Conservation (phyloP, 805 yeast species). For the Candida boidinii region DNA sequence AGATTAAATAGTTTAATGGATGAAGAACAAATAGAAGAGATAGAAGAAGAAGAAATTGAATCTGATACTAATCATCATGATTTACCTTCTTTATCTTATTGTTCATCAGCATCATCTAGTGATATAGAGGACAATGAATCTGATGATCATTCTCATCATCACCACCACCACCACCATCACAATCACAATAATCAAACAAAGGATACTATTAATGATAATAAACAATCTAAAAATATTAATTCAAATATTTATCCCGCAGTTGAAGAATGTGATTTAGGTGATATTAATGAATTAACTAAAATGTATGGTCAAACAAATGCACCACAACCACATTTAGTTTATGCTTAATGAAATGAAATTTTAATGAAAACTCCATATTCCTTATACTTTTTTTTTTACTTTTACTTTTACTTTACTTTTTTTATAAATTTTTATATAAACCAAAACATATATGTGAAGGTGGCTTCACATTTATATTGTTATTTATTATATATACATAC, state of each 20-base stretch:
- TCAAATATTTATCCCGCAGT: conserved; percentile 1
- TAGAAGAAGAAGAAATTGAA: conserved; percentile 2
- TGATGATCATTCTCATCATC: neutral
- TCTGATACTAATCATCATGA: conserved; percentile 9
- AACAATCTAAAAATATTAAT: neutral
- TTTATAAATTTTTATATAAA: too few relatives aligned
- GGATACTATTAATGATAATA: too few relatives aligned
- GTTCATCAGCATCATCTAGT: conserved; percentile 19
- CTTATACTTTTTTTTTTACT: too few relatives aligned
- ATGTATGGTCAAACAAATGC: too few relatives aligned
- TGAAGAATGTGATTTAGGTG: conserved; percentile 5
- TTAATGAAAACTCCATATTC: too few relatives aligned
- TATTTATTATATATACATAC: too few relatives aligned
- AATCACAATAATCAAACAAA: neutral
- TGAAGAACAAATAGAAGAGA: conserved; percentile 1
- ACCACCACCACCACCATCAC: neutral
- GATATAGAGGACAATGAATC: neutral
- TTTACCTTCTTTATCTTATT: conserved; percentile 19
- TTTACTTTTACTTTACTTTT: too few relatives aligned
- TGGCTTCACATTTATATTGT: too few relatives aligned
- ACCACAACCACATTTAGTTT: too few relatives aligned
- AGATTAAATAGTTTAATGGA: conserved; percentile 2
- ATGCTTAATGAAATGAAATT: too few relatives aligned
- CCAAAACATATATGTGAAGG: too few relatives aligned
- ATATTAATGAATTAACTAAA: too few relatives aligned